These are phyloP conservation scores for Mychonastes homosphaera DNA, from an alignment of 139 green algal genomes.

Conservation along the genomic window DNA sequence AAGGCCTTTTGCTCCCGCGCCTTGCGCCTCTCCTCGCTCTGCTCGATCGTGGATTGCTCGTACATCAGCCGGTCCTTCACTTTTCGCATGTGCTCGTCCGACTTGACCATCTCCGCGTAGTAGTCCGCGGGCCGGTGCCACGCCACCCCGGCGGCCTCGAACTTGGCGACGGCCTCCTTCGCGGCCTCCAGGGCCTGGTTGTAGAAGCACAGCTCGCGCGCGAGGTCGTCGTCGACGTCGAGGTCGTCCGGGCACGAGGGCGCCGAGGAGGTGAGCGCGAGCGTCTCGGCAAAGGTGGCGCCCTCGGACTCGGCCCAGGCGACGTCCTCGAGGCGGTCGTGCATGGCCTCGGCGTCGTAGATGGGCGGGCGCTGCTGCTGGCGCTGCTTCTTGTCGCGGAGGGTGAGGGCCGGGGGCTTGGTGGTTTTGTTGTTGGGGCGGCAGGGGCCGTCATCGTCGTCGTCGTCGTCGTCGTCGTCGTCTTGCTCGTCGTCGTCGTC, in stretches of 20 bases:
- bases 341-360: slow-evolving; percentile 71
- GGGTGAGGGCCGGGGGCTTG: no score
- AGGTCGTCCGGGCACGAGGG: slow-evolving; percentile 34
- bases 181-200: slow-evolving; percentile 71
- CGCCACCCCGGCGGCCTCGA: slow-evolving; percentile 49
- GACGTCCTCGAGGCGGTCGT: slow-evolving; percentile 88
- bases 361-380: slow-evolving; percentile 37
- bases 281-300: slow-evolving; percentile 38
- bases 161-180: slow-evolving; percentile 48
- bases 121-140: slow-evolving; percentile 86
- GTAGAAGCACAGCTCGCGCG: slow-evolving; percentile 88
- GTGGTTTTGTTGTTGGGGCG: no score
- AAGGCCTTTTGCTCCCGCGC: slow-evolving; percentile 84
- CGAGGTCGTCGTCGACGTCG: slow-evolving; percentile 79
- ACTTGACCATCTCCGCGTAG: slow-evolving; percentile 98
- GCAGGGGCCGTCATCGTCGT: background rate
- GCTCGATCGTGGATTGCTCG: slow-evolving; percentile 71
- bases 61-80: slow-evolving; percentile 81
- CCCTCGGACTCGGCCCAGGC: slow-evolving; percentile 50
- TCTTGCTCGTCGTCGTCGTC: slow-evolving; percentile 13
- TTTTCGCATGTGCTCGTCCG: slow-evolving; percentile 83
- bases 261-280: slow-evolving; percentile 28
- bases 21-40: slow-evolving; percentile 73
- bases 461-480: background rate
- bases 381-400: slow-evolving; percentile 1